Evolutionary conservation across 768 basidiomycete species (phyloP).

Genomic region (Boletus sensibilis): DNA sequence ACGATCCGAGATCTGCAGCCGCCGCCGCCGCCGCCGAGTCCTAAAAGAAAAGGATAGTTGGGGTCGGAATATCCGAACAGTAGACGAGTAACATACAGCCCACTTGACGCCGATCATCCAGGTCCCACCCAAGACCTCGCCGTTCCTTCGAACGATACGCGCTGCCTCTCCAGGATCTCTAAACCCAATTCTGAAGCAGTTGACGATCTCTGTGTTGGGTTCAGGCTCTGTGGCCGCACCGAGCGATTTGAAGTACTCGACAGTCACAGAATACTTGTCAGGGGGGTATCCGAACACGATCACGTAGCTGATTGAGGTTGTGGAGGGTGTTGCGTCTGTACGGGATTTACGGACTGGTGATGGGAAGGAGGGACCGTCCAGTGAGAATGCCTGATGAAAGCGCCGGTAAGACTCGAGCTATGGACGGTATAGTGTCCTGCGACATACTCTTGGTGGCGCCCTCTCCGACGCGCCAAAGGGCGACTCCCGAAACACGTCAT

Average conservation of each 20-base stretch:
- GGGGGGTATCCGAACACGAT: slow-evolving; percentile 89
- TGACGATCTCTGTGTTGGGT: slow-evolving; percentile 63
- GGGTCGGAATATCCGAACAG: neutral
- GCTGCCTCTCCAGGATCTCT: slow-evolving; percentile 68
- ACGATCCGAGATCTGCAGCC: slow-evolving; percentile 47
- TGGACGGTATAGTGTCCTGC: no score
- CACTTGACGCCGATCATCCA: slow-evolving; percentile 89
- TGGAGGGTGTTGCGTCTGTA: slow-evolving; percentile 26
- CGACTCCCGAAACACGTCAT: slow-evolving; percentile 66
- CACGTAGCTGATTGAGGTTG: slow-evolving; percentile 54
- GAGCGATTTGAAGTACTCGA: slow-evolving; percentile 72
- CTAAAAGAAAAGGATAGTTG: slow-evolving; percentile 35
- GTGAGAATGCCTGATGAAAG: slow-evolving; percentile 20
- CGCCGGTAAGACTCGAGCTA: neutral
- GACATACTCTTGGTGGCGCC: slow-evolving; percentile 22
- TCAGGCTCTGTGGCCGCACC: slow-evolving; percentile 71
- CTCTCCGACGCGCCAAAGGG: slow-evolving; percentile 32
- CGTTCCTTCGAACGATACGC: slow-evolving; percentile 78
- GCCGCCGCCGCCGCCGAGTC: slow-evolving; percentile 50
- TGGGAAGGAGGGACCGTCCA: slow-evolving; percentile 18
- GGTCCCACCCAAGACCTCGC: slow-evolving; percentile 68
- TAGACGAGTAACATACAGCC: slow-evolving; percentile 55
- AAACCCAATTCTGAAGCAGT: slow-evolving; percentile 83
- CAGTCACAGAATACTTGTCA: slow-evolving; percentile 69
- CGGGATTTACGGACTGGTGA: slow-evolving; percentile 20